These are phyloP conservation scores for Trifolium repens DNA, from an alignment of 306 rosid species.

Conservation along the genomic window DNA sequence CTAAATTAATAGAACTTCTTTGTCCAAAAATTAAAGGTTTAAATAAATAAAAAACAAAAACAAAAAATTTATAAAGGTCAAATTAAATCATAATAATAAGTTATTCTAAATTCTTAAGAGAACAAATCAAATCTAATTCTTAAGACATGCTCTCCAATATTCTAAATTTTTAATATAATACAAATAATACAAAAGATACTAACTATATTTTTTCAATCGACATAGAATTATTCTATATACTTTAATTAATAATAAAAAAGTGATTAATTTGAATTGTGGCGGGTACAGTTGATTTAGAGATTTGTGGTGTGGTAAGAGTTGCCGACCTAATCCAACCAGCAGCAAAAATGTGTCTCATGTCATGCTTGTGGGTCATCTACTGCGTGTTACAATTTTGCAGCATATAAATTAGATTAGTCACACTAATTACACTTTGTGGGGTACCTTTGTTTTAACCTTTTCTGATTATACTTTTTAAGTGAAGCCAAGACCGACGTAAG, in stretches of 20 bases:
- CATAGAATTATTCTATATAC: too few species aligned
- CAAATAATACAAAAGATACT: too few species aligned
- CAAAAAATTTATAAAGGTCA: too few species aligned
- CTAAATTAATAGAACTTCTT: too few species aligned
- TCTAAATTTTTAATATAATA: too few species aligned
- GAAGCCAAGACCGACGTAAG: slow-evolving; percentile 23
- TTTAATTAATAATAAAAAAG: neutral
- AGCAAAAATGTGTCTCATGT: slow-evolving; percentile 38
- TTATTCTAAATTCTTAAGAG: too few species aligned
- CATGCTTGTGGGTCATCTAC: slow-evolving; percentile 39
- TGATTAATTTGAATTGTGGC: slow-evolving; percentile 74
- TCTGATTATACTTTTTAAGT: slow-evolving; percentile 21
- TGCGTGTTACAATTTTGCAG: slow-evolving; percentile 29
- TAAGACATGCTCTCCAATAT: too few species aligned
- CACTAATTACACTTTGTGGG: slow-evolving; percentile 27
- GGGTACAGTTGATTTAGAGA: slow-evolving; percentile 52
- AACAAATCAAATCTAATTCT: too few species aligned
- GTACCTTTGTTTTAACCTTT: neutral
- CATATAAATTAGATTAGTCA: slow-evolving; percentile 36
- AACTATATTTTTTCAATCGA: too few species aligned
- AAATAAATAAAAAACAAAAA: too few species aligned
- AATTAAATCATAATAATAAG: too few species aligned
- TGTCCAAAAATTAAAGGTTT: too few species aligned
- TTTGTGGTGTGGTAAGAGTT: slow-evolving; percentile 51
- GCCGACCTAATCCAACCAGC: slow-evolving; percentile 74